Base-by-base conservation (phyloP, 2,329 filamentous ascomycete genomes). In the Clarireedia homoeocarpa region DNA sequence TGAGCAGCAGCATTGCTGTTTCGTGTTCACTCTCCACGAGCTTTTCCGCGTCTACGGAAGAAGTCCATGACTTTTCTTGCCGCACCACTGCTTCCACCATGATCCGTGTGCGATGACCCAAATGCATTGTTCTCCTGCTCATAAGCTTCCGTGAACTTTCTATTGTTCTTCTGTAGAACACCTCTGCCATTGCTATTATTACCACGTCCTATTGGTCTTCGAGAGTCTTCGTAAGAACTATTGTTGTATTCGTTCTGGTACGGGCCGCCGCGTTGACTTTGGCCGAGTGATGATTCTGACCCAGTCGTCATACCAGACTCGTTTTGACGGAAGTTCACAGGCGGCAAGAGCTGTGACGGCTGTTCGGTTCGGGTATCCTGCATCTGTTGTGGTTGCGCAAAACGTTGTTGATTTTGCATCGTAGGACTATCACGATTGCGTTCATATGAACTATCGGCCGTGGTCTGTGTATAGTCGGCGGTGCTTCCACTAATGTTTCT, bases 21-120 rank as follows among this genome's bases (percentile, higher is more conserved):
- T 10, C 27, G 2, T 9, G 7, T 55, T 55, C 53, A 55, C 39
- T 56, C 57, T 10, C 58, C 63, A 17, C 66, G 57, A 87, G 78
- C 64, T 85, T 89, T 74, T 86, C 88, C 89, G 69, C 91, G 82
- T 70, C 91, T 81, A 65, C 94, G 81, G 77, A 99, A 99, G 72
- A 97, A 96, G 74, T 99, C 92, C 91, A 99, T 97, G 40, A 99
- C 94, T 69, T 90, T 85, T 70, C 91, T 86, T 14, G 91, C 91
- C 3, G 91, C 88, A 56, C 89, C 89, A 61, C 85, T 92, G 71
- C 88, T 95, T 46, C 92, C 92, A 34, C 85, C 85, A 51, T 69
- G 64, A 66, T 91, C 85, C 52, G 85, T 82, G 53, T 78, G 77
- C 38, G 71, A 70, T 61, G 75, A 78, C 47, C 74, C 77, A 59